Evolutionary conservation across 768 basidiomycete genomes (phyloP), one percentile per base, ranked within the genome.

Genomic region (Leccinum disarticulatum): DNA sequence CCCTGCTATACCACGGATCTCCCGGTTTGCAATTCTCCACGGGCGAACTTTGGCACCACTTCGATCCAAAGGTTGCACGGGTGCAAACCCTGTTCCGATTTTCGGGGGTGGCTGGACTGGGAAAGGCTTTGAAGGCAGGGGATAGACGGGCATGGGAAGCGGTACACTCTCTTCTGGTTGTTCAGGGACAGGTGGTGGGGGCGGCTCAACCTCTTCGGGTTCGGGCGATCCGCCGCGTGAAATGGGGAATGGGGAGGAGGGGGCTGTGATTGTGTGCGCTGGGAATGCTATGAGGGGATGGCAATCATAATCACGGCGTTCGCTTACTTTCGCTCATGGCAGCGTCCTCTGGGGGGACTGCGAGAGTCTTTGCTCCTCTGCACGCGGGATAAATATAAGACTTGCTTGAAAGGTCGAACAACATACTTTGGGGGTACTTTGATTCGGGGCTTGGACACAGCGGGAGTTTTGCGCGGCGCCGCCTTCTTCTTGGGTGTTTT

Each of bases 101-200:
- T 91, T 92, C 0, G 83, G 83, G 2, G 90, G 86, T 31, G 85
- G 86, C 65, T 90, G 89, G 13, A 93, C 91, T 0, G 88, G 86
- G 75, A 91, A 91, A 1, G 90, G 89, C 72, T 88, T 91, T n/a
- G 85, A 81, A 13, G 91, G 90, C 25, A 92, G 81, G 1, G 91
- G 88, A 62, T 91, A 93, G 30, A 86, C 73, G 3, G 91, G 91
- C 3, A 88, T 2, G 30, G 67, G 68, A 41, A 68, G 78, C 1
- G 90, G 82, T 19, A 81, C 76, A 55, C 76, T 82, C 54, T 88
- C 83, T 55, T 79, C 71, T 17, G 73, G 70, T 58, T 63, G 71
- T 64, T 75, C 61, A 9, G 65, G 57, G 30, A 41, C 70, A 43
- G 78, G 73, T 8, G 74, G 75, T 9, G 61, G 66, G 25, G 61